Percentiles rank a stretch among this genome's conserved stretches.
Evolutionary conservation across 2,329 filamentous ascomycete genomes (phyloP).

Genomic region (Tolypocladium inflatum): DNA sequence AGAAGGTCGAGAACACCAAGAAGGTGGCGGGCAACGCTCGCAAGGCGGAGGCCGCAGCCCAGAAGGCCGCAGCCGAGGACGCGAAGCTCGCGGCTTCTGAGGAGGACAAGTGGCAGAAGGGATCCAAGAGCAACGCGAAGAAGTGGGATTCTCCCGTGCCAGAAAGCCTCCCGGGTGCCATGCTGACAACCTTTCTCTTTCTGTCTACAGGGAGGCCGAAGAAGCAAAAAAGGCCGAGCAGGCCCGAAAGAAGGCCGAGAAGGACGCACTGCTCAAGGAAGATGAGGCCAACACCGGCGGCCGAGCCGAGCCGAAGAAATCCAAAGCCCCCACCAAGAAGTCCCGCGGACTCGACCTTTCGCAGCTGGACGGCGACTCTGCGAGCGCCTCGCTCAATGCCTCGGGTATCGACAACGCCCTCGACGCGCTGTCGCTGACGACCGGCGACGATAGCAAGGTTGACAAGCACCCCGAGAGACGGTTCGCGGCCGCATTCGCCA

Average conservation of each 20-base stretch:
- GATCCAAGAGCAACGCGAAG: constrained; percentile 75
- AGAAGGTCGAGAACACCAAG: constrained; percentile 77
- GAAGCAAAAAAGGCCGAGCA: constrained; percentile 67
- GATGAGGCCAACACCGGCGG: constrained; percentile 62
- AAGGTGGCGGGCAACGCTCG: constrained; percentile 84
- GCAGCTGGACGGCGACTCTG: constrained; percentile 58
- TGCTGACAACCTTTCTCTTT: not conserved
- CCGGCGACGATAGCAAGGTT: constrained; percentile 55
- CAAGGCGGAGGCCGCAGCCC: constrained; percentile 80
- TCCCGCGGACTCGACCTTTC: constrained; percentile 64
- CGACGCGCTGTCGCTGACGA: constrained; percentile 66
- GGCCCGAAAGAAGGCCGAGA: constrained; percentile 88
- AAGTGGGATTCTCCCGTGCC: constrained; percentile 51
- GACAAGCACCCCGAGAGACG: constrained; percentile 84
- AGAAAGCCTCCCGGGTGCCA: not conserved
- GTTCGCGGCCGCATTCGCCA: constrained; percentile 76
- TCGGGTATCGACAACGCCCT: constrained; percentile 89
- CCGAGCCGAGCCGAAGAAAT: constrained; percentile 54
- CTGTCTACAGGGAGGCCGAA: constrained; percentile 22
- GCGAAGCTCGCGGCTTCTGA: constrained; percentile 58
- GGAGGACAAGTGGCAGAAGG: constrained; percentile 72
- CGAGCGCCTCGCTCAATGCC: constrained; percentile 59
- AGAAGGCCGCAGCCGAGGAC: constrained; percentile 66
- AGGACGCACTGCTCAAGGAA: constrained; percentile 69
- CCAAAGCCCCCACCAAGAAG: constrained; percentile 60